Evolutionary conservation across 2,329 filamentous ascomycete species (phyloP).

Genomic region (Alternaria triticina): DNA sequence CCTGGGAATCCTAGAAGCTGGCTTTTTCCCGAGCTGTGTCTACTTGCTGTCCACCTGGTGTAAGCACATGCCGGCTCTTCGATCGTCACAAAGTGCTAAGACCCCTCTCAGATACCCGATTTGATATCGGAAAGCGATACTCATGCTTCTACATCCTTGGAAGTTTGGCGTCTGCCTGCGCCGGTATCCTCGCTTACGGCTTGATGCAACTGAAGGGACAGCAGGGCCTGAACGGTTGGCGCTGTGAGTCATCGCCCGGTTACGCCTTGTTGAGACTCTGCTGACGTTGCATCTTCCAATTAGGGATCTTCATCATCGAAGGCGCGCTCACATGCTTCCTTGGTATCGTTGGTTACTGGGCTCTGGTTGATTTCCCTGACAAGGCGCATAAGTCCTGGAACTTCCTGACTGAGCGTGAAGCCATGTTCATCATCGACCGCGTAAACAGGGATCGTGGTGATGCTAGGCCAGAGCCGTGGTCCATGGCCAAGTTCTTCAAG

Average conservation of each 20-base stretch:
- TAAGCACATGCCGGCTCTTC: background rate
- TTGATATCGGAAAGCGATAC: constrained; percentile 73
- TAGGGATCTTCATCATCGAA: constrained; percentile 55
- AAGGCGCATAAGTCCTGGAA: constrained; percentile 50
- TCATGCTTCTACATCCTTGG: constrained; percentile 73
- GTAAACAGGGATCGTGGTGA: constrained; percentile 62
- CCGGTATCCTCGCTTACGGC: constrained; percentile 73
- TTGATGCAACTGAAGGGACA: constrained; percentile 69
- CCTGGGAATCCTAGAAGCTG: constrained; percentile 51
- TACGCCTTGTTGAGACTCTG: background rate
- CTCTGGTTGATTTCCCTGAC: constrained; percentile 56
- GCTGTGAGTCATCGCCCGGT: constrained; percentile 38
- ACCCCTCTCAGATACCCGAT: constrained; percentile 52
- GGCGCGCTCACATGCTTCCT: constrained; percentile 50
- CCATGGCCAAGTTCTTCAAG: constrained; percentile 55
- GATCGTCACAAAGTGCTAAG: background rate
- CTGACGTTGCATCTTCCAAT: constrained; percentile 42
- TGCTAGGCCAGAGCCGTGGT: constrained; percentile 57
- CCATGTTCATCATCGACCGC: constrained; percentile 57
- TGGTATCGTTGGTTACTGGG: constrained; percentile 50
- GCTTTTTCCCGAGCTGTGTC: constrained; percentile 52
- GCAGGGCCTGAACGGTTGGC: constrained; percentile 54
- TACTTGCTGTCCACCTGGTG: constrained; percentile 54
- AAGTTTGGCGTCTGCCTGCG: constrained; percentile 68
- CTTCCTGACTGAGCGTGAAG: constrained; percentile 56